Conservation (phyloP, 1,139 yeast genomes). For the Blastobotrys indianensis region DNA sequence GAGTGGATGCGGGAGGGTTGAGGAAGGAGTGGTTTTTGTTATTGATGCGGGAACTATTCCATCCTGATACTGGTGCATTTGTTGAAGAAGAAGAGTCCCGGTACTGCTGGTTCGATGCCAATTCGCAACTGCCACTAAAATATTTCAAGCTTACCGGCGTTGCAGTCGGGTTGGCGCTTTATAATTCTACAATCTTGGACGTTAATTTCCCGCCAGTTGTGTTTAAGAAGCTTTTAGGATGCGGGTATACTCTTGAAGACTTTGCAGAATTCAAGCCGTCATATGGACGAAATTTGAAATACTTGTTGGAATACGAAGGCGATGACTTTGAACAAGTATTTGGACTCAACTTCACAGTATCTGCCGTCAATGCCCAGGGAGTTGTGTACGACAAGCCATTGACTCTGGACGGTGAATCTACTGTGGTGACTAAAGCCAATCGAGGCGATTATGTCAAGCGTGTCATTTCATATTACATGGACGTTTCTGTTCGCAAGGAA, state of each 20-base stretch:
- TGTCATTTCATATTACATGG: slow-evolving; percentile 57
- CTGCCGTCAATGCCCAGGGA: slow-evolving; percentile 19
- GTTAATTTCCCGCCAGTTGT: slow-evolving; percentile 68
- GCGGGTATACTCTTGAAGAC: slow-evolving; percentile 55
- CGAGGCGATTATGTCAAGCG: slow-evolving; percentile 53
- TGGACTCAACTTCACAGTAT: slow-evolving; percentile 46
- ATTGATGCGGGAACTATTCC: slow-evolving; percentile 62
- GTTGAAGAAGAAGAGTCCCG: slow-evolving; percentile 61
- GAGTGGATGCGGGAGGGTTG: slow-evolving; percentile 92
- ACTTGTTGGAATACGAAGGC: slow-evolving; percentile 46
- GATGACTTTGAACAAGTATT: slow-evolving; percentile 43
- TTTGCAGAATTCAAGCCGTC: slow-evolving; percentile 62
- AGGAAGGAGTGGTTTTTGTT: slow-evolving; percentile 88
- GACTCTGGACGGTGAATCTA: slow-evolving; percentile 49
- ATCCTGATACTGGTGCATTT: slow-evolving; percentile 44
- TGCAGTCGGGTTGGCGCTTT: slow-evolving; percentile 81
- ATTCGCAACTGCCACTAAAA: slow-evolving; percentile 40
- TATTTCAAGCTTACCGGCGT: slow-evolving; percentile 76
- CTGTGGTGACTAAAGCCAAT: slow-evolving; percentile 51
- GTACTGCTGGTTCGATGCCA: slow-evolving; percentile 63
- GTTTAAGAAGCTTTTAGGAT: slow-evolving; percentile 65
- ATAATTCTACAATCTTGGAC: slow-evolving; percentile 82
- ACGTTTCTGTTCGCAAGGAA: slow-evolving; percentile 48
- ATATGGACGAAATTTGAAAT: slow-evolving; percentile 51
- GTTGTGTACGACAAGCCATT: slow-evolving; percentile 40